These are phyloP conservation scores for Serpula lacrymans DNA, from an alignment of 768 basidiomycete species.

Conservation along the genomic window DNA sequence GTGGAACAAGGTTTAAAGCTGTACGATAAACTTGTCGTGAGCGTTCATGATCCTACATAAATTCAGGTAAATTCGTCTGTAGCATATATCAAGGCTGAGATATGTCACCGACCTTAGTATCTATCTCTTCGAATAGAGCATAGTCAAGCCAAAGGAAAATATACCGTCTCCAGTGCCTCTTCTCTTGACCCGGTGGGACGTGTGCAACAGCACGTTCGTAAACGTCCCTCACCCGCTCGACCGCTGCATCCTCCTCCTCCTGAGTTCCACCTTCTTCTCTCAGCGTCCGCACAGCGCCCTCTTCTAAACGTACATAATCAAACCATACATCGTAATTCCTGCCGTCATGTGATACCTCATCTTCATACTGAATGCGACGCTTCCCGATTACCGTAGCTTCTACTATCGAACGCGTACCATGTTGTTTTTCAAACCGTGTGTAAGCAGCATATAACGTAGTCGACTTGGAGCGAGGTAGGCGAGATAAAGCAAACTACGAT, in stretches of 20 bases:
- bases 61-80: conserved; percentile 2
- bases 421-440: conserved; percentile 98
- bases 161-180: conserved; percentile 87
- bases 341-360: conserved; percentile 87
- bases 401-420: conserved; percentile 82
- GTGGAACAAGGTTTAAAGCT: conserved; percentile 83
- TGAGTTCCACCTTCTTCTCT: conserved; percentile 69
- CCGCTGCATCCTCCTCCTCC: conserved; percentile 63
- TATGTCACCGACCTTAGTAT: conserved; percentile 65
- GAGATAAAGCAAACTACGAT: conserved; percentile 85
- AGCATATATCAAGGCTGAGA: not conserved
- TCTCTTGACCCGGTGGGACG: conserved; percentile 91
- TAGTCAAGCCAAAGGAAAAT: conserved; percentile 95
- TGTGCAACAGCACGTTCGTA: conserved; percentile 96
- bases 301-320: conserved; percentile 91
- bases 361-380: conserved; percentile 98
- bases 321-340: conserved; percentile 99
- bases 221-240: conserved; percentile 78
- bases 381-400: conserved; percentile 95
- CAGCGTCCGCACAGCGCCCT: conserved; percentile 76
- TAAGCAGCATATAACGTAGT: conserved; percentile 85
- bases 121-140: conserved; percentile 95
- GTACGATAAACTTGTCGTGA: conserved; percentile 92
- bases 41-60: conserved; percentile 73
- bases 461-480: conserved; percentile 91